Conservation (phyloP, 2,329 filamentous ascomycete genomes). For the Endoconidiophora polonica region DNA sequence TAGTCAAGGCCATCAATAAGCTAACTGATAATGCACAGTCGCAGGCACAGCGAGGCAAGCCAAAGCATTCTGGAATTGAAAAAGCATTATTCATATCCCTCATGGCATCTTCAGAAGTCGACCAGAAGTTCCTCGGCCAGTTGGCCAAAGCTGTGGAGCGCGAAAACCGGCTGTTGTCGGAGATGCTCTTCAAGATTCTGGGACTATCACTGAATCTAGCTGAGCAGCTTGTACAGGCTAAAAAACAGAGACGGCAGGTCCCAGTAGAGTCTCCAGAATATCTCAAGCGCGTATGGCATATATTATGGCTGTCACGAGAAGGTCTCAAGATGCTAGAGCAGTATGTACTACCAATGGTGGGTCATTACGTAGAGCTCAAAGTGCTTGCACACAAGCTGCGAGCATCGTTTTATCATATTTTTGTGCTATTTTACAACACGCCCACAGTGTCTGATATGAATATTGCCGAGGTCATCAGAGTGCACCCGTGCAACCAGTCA, state of each 20-base stretch:
- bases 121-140: conserved; percentile 89
- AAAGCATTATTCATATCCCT: background rate
- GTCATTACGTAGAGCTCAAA: conserved; percentile 63
- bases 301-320: conserved; percentile 89
- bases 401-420: conserved; percentile 91
- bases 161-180: conserved; percentile 63
- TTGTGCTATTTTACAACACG: conserved; percentile 88
- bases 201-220: conserved; percentile 81
- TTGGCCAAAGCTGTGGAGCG: conserved; percentile 66
- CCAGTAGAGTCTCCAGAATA: conserved; percentile 62
- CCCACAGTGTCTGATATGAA: conserved; percentile 54
- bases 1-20: background rate
- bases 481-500: conserved; percentile 19
- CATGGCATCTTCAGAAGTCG: conserved; percentile 94
- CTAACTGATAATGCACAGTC: background rate
- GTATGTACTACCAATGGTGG: conserved; percentile 74
- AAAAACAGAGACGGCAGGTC: conserved; percentile 70
- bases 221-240: conserved; percentile 64
- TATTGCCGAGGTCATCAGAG: conserved; percentile 26
- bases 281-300: conserved; percentile 68
- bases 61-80: background rate
- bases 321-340: conserved; percentile 75
- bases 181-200: conserved; percentile 76
- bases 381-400: conserved; percentile 83
- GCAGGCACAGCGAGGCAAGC: background rate